Evolutionary conservation across 2,329 filamentous ascomycete species (phyloP).

Genomic region (Coniosporium uncinatum): DNA sequence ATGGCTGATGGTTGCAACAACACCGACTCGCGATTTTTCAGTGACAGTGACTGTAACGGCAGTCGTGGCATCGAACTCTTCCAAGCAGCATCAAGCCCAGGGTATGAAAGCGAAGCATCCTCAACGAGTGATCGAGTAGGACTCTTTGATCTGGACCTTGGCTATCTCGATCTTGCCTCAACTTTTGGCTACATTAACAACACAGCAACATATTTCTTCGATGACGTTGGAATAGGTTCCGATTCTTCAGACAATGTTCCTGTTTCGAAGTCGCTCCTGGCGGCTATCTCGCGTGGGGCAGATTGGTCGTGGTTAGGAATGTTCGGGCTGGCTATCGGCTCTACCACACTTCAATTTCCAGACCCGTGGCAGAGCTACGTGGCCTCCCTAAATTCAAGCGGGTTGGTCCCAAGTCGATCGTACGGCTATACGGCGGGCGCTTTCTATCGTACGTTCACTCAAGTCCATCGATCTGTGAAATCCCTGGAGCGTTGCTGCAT

Average conservation of each 20-base stretch:
- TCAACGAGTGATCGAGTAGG: constrained; percentile 17
- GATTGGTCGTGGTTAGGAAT: constrained; percentile 38
- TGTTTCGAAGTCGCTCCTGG: constrained; percentile 12
- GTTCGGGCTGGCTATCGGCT: constrained; percentile 40
- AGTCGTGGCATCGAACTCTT: constrained; percentile 20
- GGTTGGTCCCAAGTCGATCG: constrained; percentile 22
- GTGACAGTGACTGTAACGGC: constrained; percentile 15
- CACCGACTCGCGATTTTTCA: constrained; percentile 1
- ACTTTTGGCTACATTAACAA: background rate
- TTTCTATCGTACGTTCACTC: constrained; percentile 14
- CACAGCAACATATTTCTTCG: constrained; percentile 19
- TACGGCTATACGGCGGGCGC: constrained; percentile 21
- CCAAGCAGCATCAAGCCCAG: too few relatives aligned
- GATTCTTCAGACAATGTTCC: constrained; percentile 25
- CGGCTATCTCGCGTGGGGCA: constrained; percentile 17
- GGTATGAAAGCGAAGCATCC: background rate
- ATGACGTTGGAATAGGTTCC: constrained; percentile 24
- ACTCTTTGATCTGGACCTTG: constrained; percentile 20
- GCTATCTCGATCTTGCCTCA: constrained; percentile 13
- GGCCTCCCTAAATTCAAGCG: constrained; percentile 45
- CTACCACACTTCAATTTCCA: constrained; percentile 44
- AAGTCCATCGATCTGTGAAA: too few relatives aligned
- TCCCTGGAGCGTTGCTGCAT: too few relatives aligned
- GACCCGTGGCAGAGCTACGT: constrained; percentile 49
- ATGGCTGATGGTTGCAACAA: constrained; percentile 23